These are phyloP conservation scores for Phlebiopsis gigantea DNA, from an alignment of 768 basidiomycete species.

Conservation along the genomic window DNA sequence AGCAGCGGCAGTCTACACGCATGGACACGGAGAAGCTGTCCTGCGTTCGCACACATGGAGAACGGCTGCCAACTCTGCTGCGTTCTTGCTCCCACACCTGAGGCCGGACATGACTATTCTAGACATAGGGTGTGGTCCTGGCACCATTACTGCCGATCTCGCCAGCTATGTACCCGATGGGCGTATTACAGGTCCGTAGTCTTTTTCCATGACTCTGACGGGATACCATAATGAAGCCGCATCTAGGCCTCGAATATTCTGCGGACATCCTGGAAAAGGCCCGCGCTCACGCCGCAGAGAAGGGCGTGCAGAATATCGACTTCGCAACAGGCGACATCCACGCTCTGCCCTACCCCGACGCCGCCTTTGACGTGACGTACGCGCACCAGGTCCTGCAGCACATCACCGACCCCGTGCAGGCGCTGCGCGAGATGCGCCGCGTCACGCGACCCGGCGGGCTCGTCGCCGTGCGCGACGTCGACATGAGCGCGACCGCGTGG, in stretches of 20 bases:
- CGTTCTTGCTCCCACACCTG: slow-evolving; percentile 33
- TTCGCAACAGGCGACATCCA: slow-evolving; percentile 35
- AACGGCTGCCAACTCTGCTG: slow-evolving; percentile 38
- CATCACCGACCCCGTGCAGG: slow-evolving; percentile 34
- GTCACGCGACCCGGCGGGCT: slow-evolving; percentile 42
- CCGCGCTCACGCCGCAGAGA: slow-evolving; percentile 21
- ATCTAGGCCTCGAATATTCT: slow-evolving; percentile 28
- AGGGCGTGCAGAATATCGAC: slow-evolving; percentile 31
- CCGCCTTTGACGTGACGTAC: slow-evolving; percentile 43
- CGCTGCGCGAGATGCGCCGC: slow-evolving; percentile 42
- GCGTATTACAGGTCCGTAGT: slow-evolving; percentile 30
- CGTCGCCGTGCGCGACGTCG: slow-evolving; percentile 39
- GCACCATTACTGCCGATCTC: slow-evolving; percentile 42
- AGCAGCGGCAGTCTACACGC: background rate
- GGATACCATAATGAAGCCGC: background rate
- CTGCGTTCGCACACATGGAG: slow-evolving; percentile 20
- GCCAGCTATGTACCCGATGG: slow-evolving; percentile 32
- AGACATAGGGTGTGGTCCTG: slow-evolving; percentile 50
- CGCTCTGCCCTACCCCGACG: slow-evolving; percentile 32
- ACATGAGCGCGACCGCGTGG: slow-evolving; percentile 31
- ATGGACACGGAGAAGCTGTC: slow-evolving; percentile 7
- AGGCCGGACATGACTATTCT: slow-evolving; percentile 37
- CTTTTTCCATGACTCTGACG: background rate
- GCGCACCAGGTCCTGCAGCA: slow-evolving; percentile 48
- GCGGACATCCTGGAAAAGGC: slow-evolving; percentile 32